Base-by-base conservation (phyloP, 1,139 yeast genomes). In the Hyphopichia burtonii region DNA sequence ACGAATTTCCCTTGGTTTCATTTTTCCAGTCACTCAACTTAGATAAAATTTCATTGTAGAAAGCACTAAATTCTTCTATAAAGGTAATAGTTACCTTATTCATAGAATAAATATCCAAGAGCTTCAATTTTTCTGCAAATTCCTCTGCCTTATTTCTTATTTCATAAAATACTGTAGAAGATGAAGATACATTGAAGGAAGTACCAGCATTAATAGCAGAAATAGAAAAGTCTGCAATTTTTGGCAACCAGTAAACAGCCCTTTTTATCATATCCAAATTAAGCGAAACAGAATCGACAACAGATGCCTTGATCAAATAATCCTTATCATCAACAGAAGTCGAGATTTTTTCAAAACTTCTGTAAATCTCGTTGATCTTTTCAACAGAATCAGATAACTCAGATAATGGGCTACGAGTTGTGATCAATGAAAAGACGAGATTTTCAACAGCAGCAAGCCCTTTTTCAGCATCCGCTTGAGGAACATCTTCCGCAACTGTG, bases 361-460 rank as follows among this genome's bases (percentile, higher is more conserved):
- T 34, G 41, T 46, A 55, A 10, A 40, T 36, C 7, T 42, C 40
- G 37, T 18, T 54, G 25, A 56, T 38, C 4, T 41, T 38, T 1
- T 44, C 33, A n/a, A 55, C 41, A 2, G 54, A 47, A 7, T 19
- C 43, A 8, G 65, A 54, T 36, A 80, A 56, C 10, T 57, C 59
- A 5, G 55, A 49, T 38, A 83, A 50, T 4, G 83, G 78, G 14
- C 63, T 61, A 49, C 87, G 71, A 22, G 73, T 69, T 9, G 74
- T 71, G 31, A 78, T 74, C 52, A 78, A 65, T 9, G 74, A 72
- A 53, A 72, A 79, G 8, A 89, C 61, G 41, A 89, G 62, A 58
- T 88, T 85, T 53, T 93, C 98, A 8, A 82, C 70, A n/a, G 83
- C 82, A 2, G 93, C 89, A 52, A 89, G 67, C 34, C 90, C 96